A percentile compares a stretch with the other conserved stretches of the same genome.
Conservation (phyloP, 1,139 yeast species). For the Geotrichum fermentans region DNA sequence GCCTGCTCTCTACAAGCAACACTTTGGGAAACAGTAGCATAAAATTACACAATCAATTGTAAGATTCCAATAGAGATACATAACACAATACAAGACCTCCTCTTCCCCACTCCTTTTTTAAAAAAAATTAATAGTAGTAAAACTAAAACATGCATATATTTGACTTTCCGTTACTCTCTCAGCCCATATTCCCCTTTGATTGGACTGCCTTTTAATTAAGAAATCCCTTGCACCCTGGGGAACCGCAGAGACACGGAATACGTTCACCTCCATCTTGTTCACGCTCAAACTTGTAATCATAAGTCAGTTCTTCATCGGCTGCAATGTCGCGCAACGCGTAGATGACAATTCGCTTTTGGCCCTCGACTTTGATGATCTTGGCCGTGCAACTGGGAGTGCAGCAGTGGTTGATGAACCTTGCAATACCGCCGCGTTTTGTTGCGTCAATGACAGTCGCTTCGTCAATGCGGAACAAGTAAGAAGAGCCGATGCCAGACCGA, state of each 20-base stretch:
- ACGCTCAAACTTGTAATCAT: conserved; percentile 90
- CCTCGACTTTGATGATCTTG: conserved; percentile 91
- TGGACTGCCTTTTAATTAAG: conserved; percentile 62
- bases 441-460: conserved; percentile 96
- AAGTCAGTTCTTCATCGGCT: conserved; percentile 82
- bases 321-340: conserved; percentile 87
- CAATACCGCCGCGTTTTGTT: conserved; percentile 94
- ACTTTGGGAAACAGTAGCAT: no score
- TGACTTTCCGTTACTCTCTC: no score
- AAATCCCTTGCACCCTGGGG: conserved; percentile 89
- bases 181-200: no score
- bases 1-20: no score
- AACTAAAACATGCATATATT: not conserved
- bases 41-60: no score
- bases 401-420: conserved; percentile 92
- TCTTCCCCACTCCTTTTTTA: no score
- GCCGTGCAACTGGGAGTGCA: conserved; percentile 98
- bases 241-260: conserved; percentile 90
- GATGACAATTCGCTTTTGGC: conserved; percentile 87
- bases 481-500: conserved; percentile 91
- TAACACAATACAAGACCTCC: no score
- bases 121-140: not conserved
- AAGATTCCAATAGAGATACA: not conserved
- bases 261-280: conserved; percentile 88
- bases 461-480: conserved; percentile 86